Evolutionary conservation across 768 basidiomycete species (phyloP).

Genomic region (Boletus vinaceobasis): DNA sequence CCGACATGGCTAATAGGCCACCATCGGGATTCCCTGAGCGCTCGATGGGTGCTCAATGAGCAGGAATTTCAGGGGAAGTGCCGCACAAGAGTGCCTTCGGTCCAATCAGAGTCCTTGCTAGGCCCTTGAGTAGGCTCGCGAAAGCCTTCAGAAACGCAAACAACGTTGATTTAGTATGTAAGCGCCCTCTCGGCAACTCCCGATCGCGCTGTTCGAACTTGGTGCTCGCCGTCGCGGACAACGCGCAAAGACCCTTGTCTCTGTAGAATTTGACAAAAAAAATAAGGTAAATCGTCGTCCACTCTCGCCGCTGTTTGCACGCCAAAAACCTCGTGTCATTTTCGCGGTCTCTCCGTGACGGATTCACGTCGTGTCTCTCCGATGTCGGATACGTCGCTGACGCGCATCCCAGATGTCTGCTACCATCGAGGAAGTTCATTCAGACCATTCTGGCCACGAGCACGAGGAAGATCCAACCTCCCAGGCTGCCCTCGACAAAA

Average conservation of each 20-base stretch:
- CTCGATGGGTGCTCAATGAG: too few relatives aligned
- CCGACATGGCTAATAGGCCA: too few relatives aligned
- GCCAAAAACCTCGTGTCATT: background rate
- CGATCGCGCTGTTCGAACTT: conserved; percentile 13
- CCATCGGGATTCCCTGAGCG: too few relatives aligned
- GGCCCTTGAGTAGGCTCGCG: too few relatives aligned
- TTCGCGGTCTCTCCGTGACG: conserved; percentile 15
- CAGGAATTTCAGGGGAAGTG: too few relatives aligned
- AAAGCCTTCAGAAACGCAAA: too few relatives aligned
- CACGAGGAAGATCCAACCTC: conserved; percentile 83
- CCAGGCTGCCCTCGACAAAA: conserved; percentile 83
- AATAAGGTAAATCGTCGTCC: conserved; percentile 15
- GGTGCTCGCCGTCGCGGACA: conserved; percentile 32
- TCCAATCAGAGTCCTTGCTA: too few relatives aligned
- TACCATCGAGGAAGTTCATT: conserved; percentile 73
- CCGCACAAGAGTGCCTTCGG: too few relatives aligned
- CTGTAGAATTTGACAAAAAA: conserved; percentile 10
- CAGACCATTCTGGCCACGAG: conserved; percentile 76
- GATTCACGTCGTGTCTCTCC: conserved; percentile 24
- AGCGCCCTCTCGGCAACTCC: conserved; percentile 27
- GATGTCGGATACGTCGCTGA: conserved; percentile 33
- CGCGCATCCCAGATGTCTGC: conserved; percentile 58
- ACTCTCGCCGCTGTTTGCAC: background rate
- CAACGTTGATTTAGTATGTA: background rate
- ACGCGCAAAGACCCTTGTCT: conserved; percentile 30